Evolutionary conservation across 2,329 filamentous ascomycete species (phyloP).

Genomic region (Bimuria novae-zelandiae): DNA sequence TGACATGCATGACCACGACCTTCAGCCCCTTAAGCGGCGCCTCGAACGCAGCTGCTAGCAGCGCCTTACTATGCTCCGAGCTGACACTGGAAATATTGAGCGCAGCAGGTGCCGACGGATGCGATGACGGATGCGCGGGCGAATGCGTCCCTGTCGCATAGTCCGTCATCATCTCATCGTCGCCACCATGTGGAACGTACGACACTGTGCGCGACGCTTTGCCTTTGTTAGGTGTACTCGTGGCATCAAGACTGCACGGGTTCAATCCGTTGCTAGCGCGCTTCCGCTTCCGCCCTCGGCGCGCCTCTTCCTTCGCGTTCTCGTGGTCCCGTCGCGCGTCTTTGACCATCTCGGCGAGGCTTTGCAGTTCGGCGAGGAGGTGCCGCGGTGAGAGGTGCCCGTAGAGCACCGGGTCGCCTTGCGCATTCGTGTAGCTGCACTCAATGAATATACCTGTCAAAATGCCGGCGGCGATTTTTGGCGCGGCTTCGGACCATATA

Average conservation of each 20-base stretch:
- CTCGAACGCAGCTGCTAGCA: conserved; percentile 33
- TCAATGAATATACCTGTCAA: conserved; percentile 90
- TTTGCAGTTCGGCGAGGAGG: conserved; percentile 76
- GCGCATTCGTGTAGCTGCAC: conserved; percentile 86
- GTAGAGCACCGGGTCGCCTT: conserved; percentile 77
- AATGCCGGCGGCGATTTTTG: conserved; percentile 74
- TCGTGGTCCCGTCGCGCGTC: conserved; percentile 48
- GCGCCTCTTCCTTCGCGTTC: conserved; percentile 34
- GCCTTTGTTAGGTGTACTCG: conserved; percentile 6
- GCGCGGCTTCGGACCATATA: conserved; percentile 88
- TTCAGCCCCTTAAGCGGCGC: conserved; percentile 71
- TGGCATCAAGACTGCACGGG: not conserved
- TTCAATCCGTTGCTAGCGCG: conserved; percentile 51
- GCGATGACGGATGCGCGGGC: conserved; percentile 17
- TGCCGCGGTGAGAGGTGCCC: conserved; percentile 87
- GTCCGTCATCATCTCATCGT: conserved; percentile 38
- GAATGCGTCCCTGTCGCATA: conserved; percentile 31
- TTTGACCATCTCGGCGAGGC: conserved; percentile 73
- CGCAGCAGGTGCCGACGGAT: conserved; percentile 29
- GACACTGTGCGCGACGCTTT: conserved; percentile 5
- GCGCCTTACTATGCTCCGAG: conserved; percentile 32
- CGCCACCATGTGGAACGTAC: conserved; percentile 12
- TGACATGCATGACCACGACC: conserved; percentile 90
- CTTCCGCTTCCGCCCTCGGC: conserved; percentile 66
- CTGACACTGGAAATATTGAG: conserved; percentile 29